phyloP scores from a whole-genome alignment of 1,284 basidiomycete species.

The Boletus sp. region DNA sequence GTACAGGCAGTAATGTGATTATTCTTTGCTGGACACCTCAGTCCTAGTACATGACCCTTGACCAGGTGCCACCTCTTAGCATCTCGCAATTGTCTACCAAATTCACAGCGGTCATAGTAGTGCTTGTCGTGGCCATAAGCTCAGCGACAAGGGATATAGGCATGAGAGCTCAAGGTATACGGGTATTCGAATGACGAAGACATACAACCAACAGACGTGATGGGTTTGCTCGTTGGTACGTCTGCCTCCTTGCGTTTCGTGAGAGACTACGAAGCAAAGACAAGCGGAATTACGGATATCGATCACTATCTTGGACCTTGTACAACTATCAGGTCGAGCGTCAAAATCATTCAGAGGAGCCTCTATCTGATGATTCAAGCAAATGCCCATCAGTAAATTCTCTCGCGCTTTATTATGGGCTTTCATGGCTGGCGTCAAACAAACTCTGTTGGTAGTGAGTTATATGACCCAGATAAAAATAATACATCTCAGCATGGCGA shows the following conservation, averaged over 20 bases:
- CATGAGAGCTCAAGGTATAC: conserved; percentile 79
- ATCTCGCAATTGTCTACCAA: conserved; percentile 95
- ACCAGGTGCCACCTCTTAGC: conserved; percentile 67
- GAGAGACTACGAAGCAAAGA: background rate
- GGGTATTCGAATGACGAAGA: background rate
- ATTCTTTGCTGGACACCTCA: conserved; percentile 87
- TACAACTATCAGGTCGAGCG: conserved; percentile 66
- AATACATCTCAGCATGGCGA: conserved; percentile 84
- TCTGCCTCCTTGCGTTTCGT: conserved; percentile 5
- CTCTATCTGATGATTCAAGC: conserved; percentile 75
- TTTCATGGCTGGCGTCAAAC: conserved; percentile 94
- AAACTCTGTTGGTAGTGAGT: conserved; percentile 91
- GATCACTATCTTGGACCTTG: conserved; percentile 68
- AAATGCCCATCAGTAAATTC: conserved; percentile 82
- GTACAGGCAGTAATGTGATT: conserved; percentile 63
- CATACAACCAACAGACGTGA: conserved; percentile 4
- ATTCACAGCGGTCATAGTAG: conserved; percentile 74
- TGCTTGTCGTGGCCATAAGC: conserved; percentile 76
- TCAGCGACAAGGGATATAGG: conserved; percentile 78
- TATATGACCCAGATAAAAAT: conserved; percentile 79
- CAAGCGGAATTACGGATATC: conserved; percentile 45
- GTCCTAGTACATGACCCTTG: conserved; percentile 63
- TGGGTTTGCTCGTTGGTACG: conserved; percentile 58
- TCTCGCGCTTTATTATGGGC: conserved; percentile 88
- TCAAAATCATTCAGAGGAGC: no score